Base-by-base conservation (phyloP, 805 yeast species). In the Allodekkera sacchari region DNA sequence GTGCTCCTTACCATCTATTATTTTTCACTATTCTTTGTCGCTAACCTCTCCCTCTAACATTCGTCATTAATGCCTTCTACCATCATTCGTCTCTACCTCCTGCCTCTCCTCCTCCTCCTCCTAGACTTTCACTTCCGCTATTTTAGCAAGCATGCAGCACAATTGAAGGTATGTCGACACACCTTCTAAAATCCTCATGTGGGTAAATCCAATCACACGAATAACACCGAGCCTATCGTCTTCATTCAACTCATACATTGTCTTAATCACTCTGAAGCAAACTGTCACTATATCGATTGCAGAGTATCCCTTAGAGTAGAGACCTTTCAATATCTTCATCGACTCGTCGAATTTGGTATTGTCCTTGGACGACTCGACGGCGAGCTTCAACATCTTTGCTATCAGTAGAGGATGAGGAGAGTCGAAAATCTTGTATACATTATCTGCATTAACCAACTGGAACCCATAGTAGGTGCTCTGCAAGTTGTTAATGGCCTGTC, bases 391-490 rank as follows among this genome's bases (percentile, higher is more conserved):
- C 77, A 82, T 77, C 44, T 75, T 75, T 44, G 74, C 74, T 23
- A 92, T 79, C 5, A 83, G 76, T 30, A 87, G 56, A 0, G 98
- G 98, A 58, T 92, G 97, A 3, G 98, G 98, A 33, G 87, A 81
- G 53, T 92, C 98, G 3, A 92, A 97, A 36, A 92, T 83, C 52
- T 82, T 84, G 67, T 87, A 92, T 12, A 92, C 98, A 47, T 88
- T 89, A 25, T 83, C 85, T 28, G 85, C 85, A 48, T 76, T 83
- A n/a, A 92, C 96, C 34, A 83, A 68, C 3, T 82, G 88, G 59
- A 88, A 88, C 2, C 98, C 98, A 1, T 96, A 85, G 20, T 79
- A 89, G 0, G 96, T 87, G 48, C 94, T 79, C 53, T 92, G 98
- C 37, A 92, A 55, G 56, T 92, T 92, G 52, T 92, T 92, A 29